These are phyloP conservation scores for Lonicera japonica DNA, from an alignment of 129 eudicot species.

Conservation along the genomic window DNA sequence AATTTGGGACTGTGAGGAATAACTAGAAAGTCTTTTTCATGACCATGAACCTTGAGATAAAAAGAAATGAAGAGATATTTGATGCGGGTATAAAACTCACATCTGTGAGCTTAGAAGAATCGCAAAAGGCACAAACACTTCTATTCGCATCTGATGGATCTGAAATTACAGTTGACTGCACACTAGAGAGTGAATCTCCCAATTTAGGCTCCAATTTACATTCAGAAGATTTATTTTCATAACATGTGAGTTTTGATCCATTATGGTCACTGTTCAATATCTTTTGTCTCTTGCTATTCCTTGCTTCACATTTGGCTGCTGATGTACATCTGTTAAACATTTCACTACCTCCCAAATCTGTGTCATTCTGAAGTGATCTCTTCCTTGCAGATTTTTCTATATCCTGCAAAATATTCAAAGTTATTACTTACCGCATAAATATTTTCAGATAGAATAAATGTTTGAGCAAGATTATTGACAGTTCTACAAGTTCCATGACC, in stretches of 20 bases:
- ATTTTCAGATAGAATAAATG: not conserved
- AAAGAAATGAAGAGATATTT: not conserved
- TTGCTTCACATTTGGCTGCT: slow-evolving; percentile 13
- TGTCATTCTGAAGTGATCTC: slow-evolving; percentile 17
- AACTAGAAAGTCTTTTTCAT: too few species aligned
- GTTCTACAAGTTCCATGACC: too few species aligned
- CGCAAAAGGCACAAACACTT: slow-evolving; percentile 72
- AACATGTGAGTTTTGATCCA: slow-evolving; percentile 8
- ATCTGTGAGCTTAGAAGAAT: slow-evolving; percentile 45
- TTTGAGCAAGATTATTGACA: too few species aligned
- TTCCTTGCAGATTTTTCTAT: slow-evolving; percentile 16
- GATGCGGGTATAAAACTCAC: slow-evolving; percentile 29
- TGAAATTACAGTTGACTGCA: slow-evolving; percentile 14
- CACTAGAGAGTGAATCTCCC: slow-evolving; percentile 15
- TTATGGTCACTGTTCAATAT: slow-evolving; percentile 11
- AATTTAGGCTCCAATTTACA: slow-evolving; percentile 11
- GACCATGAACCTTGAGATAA: not conserved
- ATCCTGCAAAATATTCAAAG: slow-evolving; percentile 25
- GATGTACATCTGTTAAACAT: not conserved
- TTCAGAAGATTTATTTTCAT: slow-evolving; percentile 16
- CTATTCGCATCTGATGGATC: slow-evolving; percentile 12
- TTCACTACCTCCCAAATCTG: slow-evolving; percentile 6
- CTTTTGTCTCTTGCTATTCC: slow-evolving; percentile 61
- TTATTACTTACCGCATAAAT: not conserved
- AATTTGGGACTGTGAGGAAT: too few species aligned